phyloP scores from a whole-genome alignment of 2,329 filamentous ascomycete genomes.

The Trichoderma pleuroti region DNA sequence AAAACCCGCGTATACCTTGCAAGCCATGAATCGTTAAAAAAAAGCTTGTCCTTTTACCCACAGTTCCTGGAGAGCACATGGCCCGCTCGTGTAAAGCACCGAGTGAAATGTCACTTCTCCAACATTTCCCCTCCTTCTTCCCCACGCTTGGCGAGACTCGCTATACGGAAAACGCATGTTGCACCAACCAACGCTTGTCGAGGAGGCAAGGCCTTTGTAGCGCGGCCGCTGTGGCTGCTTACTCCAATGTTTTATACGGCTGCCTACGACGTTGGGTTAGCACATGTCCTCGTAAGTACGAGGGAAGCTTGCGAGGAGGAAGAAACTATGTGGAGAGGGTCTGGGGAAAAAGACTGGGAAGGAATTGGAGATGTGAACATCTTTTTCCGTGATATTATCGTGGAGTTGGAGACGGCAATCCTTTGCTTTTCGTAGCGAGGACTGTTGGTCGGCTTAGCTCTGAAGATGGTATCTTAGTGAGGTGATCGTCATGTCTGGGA shows the following conservation, averaged over 20 bases:
- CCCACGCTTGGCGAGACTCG: neutral
- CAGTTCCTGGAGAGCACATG: neutral
- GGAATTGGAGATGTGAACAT: neutral
- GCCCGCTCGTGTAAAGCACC: neutral
- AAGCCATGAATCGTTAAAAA: neutral
- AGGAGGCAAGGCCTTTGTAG: neutral
- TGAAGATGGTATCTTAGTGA: too few relatives aligned
- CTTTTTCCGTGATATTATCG: slow-evolving; percentile 12
- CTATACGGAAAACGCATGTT: neutral
- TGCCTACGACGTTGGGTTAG: neutral
- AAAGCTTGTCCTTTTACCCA: neutral
- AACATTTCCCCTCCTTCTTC: neutral
- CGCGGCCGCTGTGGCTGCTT: neutral
- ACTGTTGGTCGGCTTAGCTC: neutral
- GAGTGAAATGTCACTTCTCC: neutral
- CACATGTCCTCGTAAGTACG: neutral
- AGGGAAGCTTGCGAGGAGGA: neutral
- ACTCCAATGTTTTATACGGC: neutral
- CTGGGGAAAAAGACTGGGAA: neutral
- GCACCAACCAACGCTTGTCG: neutral
- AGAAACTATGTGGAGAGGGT: neutral
- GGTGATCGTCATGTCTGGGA: too few relatives aligned
- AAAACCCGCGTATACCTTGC: neutral
- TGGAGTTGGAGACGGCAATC: neutral
- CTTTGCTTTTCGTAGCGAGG: neutral